Percentiles rank a stretch among this genome's conserved stretches.
phyloP scores from a whole-genome alignment of 2,329 filamentous ascomycete species.

The Xenoacremonium recifei region DNA sequence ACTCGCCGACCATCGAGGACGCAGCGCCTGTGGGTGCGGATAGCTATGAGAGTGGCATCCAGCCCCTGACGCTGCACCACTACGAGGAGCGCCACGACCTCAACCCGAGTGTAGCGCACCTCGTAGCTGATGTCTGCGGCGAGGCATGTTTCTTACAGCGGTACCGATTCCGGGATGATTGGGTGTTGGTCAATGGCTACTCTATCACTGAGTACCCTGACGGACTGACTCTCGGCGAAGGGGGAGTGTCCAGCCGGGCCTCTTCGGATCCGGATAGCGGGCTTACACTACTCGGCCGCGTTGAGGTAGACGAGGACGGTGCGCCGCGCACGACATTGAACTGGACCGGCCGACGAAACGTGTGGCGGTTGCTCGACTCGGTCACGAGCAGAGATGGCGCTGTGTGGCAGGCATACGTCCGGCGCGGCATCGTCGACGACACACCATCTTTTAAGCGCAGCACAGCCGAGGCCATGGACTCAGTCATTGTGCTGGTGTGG shows the following conservation, averaged over 20 bases:
- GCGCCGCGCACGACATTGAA: conserved; percentile 31
- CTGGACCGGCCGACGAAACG: conserved; percentile 35
- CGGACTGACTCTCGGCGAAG: conserved; percentile 29
- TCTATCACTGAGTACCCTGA: conserved; percentile 43
- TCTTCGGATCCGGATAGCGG: conserved; percentile 4
- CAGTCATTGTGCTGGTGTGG: conserved; percentile 27
- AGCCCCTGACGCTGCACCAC: conserved; percentile 41
- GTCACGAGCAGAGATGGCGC: conserved; percentile 32
- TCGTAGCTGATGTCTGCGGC: conserved; percentile 42
- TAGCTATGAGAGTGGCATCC: conserved; percentile 39
- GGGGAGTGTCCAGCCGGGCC: conserved; percentile 11
- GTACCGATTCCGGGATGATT: conserved; percentile 44
- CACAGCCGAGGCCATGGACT: conserved; percentile 17
- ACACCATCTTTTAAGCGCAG: conserved; percentile 15
- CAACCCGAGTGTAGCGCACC: conserved; percentile 39
- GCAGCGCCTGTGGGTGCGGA: conserved; percentile 26
- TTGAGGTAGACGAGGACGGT: conserved; percentile 31
- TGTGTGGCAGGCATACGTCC: conserved; percentile 48
- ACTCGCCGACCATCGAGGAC: conserved; percentile 35
- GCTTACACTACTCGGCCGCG: conserved; percentile 24
- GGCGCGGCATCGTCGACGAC: conserved; percentile 20
- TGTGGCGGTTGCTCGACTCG: conserved; percentile 43
- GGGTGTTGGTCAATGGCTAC: conserved; percentile 48
- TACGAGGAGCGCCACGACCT: conserved; percentile 37
- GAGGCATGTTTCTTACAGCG: conserved; percentile 47